Evolutionary conservation across 2,329 filamentous ascomycete species (phyloP).

Genomic region (Scopulariopsis brevicaulis): DNA sequence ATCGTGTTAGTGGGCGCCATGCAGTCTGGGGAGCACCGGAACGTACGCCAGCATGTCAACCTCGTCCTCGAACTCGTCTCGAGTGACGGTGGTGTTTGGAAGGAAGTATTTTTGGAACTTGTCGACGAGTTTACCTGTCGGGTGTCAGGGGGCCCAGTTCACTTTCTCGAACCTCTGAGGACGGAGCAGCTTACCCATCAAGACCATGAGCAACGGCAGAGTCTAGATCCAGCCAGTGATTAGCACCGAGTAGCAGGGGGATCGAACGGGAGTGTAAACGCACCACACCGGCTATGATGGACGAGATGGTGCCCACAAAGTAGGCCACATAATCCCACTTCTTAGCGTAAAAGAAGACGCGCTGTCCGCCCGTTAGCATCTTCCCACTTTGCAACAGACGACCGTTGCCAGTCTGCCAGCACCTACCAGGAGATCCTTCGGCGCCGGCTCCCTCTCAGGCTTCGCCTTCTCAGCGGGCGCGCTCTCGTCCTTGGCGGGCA

Average conservation of each 20-base stretch:
- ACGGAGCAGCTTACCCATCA: conserved; percentile 40
- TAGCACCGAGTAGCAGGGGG: neutral
- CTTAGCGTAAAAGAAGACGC: conserved; percentile 43
- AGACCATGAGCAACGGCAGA: conserved; percentile 46
- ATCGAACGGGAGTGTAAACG: neutral
- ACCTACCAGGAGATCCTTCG: conserved; percentile 26
- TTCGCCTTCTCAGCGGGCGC: conserved; percentile 9
- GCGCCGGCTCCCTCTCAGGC: conserved; percentile 27
- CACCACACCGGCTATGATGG: conserved; percentile 34
- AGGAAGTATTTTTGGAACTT: conserved; percentile 33
- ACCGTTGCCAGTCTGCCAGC: conserved; percentile 3
- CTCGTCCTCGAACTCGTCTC: conserved; percentile 23
- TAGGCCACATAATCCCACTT: conserved; percentile 38
- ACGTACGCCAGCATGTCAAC: conserved; percentile 7
- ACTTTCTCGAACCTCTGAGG: too few species aligned
- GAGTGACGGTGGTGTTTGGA: conserved; percentile 13
- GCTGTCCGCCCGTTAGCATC: conserved; percentile 14
- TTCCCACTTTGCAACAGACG: conserved; percentile 2
- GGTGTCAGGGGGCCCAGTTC: conserved; percentile 4
- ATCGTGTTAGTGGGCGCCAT: neutral
- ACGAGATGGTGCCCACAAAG: conserved; percentile 31
- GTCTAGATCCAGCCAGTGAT: conserved; percentile 18
- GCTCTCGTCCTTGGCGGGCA: conserved; percentile 1
- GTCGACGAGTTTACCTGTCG: conserved; percentile 29
- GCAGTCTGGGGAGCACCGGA: neutral